Evolutionary conservation across 2,329 filamentous ascomycete species (phyloP).

Genomic region (Fusarium coffeatum): DNA sequence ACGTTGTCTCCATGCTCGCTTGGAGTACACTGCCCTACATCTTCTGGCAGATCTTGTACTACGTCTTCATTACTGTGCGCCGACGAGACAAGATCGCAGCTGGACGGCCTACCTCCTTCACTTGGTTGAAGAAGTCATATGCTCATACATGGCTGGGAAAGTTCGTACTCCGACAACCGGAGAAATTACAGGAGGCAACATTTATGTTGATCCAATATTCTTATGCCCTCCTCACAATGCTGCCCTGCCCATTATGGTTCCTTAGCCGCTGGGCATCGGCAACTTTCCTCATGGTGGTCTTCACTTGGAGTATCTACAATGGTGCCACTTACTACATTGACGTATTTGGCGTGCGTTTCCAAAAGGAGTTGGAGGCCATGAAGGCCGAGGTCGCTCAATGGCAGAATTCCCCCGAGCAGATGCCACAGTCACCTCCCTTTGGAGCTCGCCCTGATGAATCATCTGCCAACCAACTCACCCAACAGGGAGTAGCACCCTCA

Average conservation of each 20-base stretch:
- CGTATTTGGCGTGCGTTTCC: constrained; percentile 95
- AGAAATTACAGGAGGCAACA: constrained; percentile 81
- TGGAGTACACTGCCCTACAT: constrained; percentile 96
- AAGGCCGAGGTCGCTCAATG: constrained; percentile 90
- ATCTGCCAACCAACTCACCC: constrained; percentile 16
- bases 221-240: constrained; percentile 92
- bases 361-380: constrained; percentile 92
- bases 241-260: constrained; percentile 96
- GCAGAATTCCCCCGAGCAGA: constrained; percentile 72
- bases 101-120: constrained; percentile 94
- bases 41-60: constrained; percentile 92
- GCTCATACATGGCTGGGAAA: constrained; percentile 89
- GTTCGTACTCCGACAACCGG: constrained; percentile 82
- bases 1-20: constrained; percentile 83
- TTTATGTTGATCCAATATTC: constrained; percentile 97
- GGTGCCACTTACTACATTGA: constrained; percentile 98
- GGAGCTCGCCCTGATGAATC: constrained; percentile 46
- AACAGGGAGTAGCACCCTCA: constrained; percentile 30
- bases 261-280: constrained; percentile 85
- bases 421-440: constrained; percentile 52
- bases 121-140: constrained; percentile 94
- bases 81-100: constrained; percentile 96
- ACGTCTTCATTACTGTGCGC: constrained; percentile 94
- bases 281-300: constrained; percentile 81
- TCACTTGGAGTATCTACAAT: constrained; percentile 95